These are phyloP conservation scores for Ilyonectria robusta DNA, from an alignment of 2,329 filamentous ascomycete genomes.

Conservation along the genomic window DNA sequence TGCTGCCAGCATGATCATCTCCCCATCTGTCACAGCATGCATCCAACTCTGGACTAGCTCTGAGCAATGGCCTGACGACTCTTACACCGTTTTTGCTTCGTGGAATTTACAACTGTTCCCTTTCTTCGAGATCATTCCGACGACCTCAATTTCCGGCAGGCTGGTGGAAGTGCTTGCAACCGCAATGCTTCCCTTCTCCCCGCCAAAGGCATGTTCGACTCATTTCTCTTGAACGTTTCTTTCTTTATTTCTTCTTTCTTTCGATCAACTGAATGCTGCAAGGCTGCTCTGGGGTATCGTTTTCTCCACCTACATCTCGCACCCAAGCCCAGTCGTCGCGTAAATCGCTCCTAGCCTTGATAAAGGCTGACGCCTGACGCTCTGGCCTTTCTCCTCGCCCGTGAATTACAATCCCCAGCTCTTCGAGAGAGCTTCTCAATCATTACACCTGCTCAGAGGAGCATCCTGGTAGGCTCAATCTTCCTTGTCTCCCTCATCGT, in stretches of 20 bases:
- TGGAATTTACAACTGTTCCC: neutral
- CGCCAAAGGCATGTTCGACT: neutral
- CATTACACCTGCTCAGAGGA: neutral
- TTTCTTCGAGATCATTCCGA: neutral
- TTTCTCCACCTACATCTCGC: neutral
- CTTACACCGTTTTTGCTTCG: neutral
- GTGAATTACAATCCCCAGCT: neutral
- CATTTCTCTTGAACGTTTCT: neutral
- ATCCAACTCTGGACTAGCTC: neutral
- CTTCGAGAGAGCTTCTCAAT: neutral
- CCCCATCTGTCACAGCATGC: neutral
- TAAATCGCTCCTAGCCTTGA: neutral
- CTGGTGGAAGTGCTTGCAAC: neutral
- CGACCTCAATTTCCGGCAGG: neutral
- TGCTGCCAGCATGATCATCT: neutral
- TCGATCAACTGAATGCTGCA: slow-evolving; percentile 1
- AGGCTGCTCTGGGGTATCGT: neutral
- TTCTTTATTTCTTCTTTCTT: neutral
- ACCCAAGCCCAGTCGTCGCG: slow-evolving; percentile 1
- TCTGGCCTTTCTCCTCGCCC: neutral
- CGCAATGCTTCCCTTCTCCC: neutral
- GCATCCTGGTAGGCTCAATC: slow-evolving; percentile 2
- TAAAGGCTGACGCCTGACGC: neutral
- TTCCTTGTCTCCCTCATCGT: slow-evolving; percentile 26
- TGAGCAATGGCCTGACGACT: neutral